Conservation (phyloP, 2,329 filamentous ascomycete species). For the Diaporthe sp. region DNA sequence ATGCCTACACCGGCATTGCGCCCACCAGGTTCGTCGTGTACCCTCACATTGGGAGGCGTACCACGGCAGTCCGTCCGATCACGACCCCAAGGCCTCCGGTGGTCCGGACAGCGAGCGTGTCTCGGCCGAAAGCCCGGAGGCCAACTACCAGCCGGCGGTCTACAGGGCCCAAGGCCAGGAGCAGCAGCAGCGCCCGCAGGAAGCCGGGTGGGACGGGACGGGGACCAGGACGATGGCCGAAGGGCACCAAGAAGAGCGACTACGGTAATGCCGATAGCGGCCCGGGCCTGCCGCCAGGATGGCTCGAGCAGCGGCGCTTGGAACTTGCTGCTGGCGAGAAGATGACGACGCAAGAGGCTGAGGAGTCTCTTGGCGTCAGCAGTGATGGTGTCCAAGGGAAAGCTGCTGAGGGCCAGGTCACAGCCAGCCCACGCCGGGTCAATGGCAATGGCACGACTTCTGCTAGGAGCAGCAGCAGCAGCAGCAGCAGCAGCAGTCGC, state of each 20-base stretch:
- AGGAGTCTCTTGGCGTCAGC: constrained; percentile 47
- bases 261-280: constrained; percentile 76
- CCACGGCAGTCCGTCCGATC: constrained; percentile 54
- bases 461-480: constrained; percentile 43
- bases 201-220: constrained; percentile 74
- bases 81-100: constrained; percentile 55
- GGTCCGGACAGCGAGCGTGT: constrained; percentile 50
- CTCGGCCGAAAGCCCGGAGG: constrained; percentile 56
- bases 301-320: constrained; percentile 54
- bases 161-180: constrained; percentile 55
- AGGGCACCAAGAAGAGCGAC: constrained; percentile 76
- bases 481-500: constrained; percentile 30
- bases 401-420: constrained; percentile 45
- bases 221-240: constrained; percentile 75
- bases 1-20: constrained; percentile 70
- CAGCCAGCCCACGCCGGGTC: constrained; percentile 34
- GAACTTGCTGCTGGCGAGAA: constrained; percentile 33
- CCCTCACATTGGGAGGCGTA: constrained; percentile 71
- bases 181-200: constrained; percentile 58
- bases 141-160: constrained; percentile 48
- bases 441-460: constrained; percentile 43
- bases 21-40: constrained; percentile 82
- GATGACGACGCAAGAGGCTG: constrained; percentile 44
- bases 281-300: constrained; percentile 71
- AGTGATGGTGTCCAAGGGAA: constrained; percentile 54